Conservation (phyloP, 129 eudicot species). For the Flaveria sonorensis region DNA sequence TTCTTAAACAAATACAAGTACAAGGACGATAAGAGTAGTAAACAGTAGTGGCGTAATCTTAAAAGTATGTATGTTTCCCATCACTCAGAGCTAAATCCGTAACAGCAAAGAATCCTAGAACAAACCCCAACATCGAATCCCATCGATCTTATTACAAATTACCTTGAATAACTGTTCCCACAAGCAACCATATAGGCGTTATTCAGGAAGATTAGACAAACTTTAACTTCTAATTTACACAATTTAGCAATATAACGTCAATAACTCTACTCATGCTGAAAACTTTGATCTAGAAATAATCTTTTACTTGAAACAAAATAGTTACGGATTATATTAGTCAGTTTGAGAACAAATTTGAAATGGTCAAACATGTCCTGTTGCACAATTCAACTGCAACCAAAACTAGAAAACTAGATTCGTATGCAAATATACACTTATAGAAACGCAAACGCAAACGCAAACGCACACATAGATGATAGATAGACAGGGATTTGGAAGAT, state of each 20-base stretch:
- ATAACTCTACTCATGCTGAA: neutral
- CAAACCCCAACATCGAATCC: no score
- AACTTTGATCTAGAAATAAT: neutral
- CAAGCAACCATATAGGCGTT: neutral
- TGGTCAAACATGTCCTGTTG: neutral
- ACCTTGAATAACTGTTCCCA: neutral
- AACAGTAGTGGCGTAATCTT: no score
- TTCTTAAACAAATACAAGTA: conserved; percentile 6
- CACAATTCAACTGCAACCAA: conserved; percentile 18
- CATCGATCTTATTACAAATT: neutral
- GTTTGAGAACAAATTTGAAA: neutral
- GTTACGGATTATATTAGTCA: neutral
- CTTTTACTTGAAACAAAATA: neutral
- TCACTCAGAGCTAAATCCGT: no score
- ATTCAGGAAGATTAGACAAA: neutral
- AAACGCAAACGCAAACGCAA: no score
- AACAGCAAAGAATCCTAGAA: no score
- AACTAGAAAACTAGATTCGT: neutral
- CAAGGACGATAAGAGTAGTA: no score
- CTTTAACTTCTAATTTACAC: neutral
- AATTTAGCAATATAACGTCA: conserved; percentile 1
- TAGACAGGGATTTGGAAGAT: neutral
- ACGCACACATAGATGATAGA: neutral
- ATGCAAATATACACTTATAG: neutral
- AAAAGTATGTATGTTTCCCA: neutral